A percentile compares a stretch with the other conserved stretches of the same genome.
These are phyloP conservation scores for Malus hybrid DNA, from an alignment of 331 rosid genomes.

Conservation along the genomic window DNA sequence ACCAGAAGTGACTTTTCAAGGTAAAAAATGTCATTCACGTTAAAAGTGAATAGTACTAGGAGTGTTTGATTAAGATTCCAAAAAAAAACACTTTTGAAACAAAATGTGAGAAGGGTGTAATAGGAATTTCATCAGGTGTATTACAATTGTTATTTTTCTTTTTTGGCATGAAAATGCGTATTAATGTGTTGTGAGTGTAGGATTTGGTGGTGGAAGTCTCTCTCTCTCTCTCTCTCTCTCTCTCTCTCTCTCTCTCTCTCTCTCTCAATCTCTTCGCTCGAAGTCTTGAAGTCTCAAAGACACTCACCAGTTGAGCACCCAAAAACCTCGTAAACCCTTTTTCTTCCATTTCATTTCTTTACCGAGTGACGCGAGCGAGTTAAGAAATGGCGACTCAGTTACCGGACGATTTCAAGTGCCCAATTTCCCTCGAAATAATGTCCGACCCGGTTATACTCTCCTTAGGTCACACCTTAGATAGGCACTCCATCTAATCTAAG, in stretches of 20 bases:
- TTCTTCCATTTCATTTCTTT: background rate
- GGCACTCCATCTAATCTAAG: too few species aligned
- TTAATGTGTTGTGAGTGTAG: background rate
- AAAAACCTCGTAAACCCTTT: background rate
- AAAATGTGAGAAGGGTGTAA: too few species aligned
- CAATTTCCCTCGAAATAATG: constrained; percentile 91
- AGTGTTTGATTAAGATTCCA: too few species aligned
- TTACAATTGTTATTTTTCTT: background rate
- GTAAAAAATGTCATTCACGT: too few species aligned
- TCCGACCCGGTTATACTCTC: constrained; percentile 91
- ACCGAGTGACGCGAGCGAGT: background rate
- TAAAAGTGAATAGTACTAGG: too few species aligned
- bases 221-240: background rate
- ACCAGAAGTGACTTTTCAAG: too few species aligned
- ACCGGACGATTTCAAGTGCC: constrained; percentile 89
- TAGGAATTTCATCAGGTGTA: background rate
- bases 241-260: background rate
- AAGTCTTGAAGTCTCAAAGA: background rate
- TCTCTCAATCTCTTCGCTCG: background rate
- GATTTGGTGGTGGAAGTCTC: background rate
- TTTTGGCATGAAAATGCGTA: background rate
- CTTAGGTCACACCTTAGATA: constrained; percentile 72
- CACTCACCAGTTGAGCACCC: too few species aligned
- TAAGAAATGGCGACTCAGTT: constrained; percentile 44
- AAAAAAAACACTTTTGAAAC: too few species aligned